Base-by-base conservation (phyloP, 2,329 filamentous ascomycete species). In the Phialophora chinensis region DNA sequence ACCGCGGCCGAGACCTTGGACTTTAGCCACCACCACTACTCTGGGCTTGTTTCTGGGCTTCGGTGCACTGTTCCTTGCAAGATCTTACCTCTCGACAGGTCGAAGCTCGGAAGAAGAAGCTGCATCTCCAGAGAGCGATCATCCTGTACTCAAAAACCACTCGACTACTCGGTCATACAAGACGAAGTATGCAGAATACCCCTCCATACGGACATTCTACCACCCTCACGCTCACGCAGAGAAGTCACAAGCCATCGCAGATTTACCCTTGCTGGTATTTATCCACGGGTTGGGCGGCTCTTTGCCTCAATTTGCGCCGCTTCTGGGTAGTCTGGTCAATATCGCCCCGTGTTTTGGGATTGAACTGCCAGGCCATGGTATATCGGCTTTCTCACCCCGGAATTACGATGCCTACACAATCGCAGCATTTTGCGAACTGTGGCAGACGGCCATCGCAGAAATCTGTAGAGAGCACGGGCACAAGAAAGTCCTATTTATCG, bases 271-370 rank as follows among this genome's bases (percentile, higher is more conserved):
- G 10, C 81, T 98, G 3, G 93, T 98, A 52, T 97, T 96, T 75
- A 84, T 98, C 65, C 95, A 98, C 75, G 95, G 95, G 1, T 84
- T 98, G 10, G 95, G 94, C n/a, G 95, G 95, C 57, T 96, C 92
- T 0, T 86, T 93, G 27, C 90, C 92, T 11, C 95, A 98, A 75
- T 98, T 97, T 75, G 86, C 91, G 63, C 87, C 91, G 33, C 81
- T 98, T 4, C 80, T 98, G 17, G 90, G 88, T 23, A 95, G 91
- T 77, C 83, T 99, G 56, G 87, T 91, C 59, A 92, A 96, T 75
- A 82, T 93, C 57, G 92, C 91, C 12, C 90, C 93, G 56, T 96
- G 93, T 76, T 84, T 96, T 47, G 91, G 92, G 3, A 88, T 98
- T 69, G 95, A 99, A 76, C 83, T 97, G 3, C 94, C 95, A 0